Percentiles rank a stretch among this genome's conserved stretches.
Conservation (phyloP, 371 early-diverging fungal genomes). For the Zychaea mexicana region DNA sequence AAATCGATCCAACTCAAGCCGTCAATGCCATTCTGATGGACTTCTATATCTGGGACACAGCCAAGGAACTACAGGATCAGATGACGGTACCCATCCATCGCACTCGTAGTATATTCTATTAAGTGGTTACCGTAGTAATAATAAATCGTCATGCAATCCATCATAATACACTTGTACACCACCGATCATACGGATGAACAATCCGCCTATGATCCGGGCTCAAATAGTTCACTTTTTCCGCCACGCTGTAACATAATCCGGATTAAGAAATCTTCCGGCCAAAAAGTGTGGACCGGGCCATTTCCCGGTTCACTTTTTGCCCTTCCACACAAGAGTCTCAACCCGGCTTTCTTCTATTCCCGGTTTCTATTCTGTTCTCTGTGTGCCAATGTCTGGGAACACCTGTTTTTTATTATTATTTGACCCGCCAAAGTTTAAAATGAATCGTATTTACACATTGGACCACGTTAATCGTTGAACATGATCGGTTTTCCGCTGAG, state of each 20-base stretch:
- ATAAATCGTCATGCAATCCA: background rate
- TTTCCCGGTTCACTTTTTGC: too few species aligned
- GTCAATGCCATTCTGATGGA: constrained; percentile 86
- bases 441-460: constrained; percentile 47
- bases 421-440: too few species aligned
- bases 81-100: constrained; percentile 77
- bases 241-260: too few species aligned
- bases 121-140: background rate
- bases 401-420: too few species aligned
- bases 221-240: too few species aligned
- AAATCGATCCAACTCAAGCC: constrained; percentile 26
- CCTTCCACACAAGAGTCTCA: too few species aligned
- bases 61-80: constrained; percentile 66
- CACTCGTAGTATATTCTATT: constrained; percentile 80
- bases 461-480: constrained; percentile 89
- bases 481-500: constrained; percentile 92
- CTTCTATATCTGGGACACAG: constrained; percentile 90
- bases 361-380: too few species aligned
- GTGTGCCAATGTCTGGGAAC: too few species aligned
- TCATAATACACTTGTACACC: background rate
- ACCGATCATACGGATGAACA: background rate
- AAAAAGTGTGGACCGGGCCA: too few species aligned
- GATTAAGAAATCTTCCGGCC: too few species aligned
- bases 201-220: background rate
- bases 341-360: too few species aligned